Evolutionary conservation across 345 rosid species (phyloP), one percentile per base, ranked within the genome.

Genomic region (Eucalyptus fibrosa): DNA sequence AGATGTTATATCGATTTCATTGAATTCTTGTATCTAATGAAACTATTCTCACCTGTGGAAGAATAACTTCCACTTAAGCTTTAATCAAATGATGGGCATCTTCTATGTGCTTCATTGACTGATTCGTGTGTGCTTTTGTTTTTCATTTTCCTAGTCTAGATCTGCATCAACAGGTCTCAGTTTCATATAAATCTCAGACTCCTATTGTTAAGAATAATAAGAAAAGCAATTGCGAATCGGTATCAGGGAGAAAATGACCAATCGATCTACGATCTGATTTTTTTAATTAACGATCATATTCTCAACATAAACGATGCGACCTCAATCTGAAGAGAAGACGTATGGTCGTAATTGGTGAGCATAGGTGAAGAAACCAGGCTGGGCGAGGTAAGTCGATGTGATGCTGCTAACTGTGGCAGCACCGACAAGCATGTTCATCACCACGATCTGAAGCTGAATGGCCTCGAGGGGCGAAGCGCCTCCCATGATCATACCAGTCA

Each of bases 401-500:
- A 96, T 96, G 94, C 98, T 95, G 91, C 98, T 96, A 60, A 96
- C 89, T 2, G 99, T 96, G 3, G 97, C 91, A 40, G 99, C 97
- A 42, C 97, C 97, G 1, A 97, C 90, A 24, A 97, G 90, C 99
- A 96, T 97, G 92, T 96, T 96, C 99, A 96, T 97, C 2, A 97
- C 99, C 49, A 96, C 96, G 14, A 97, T 97, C 93, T 97, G 99
- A 21, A 96, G 94, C 87, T 97, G 99, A 88, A 97, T 96, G 14
- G 99, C 99, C 88, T 96, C 97, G 8, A 95, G 89, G 4, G 99
- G 98, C 6, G 99, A 96, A 17, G 99, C 96, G 53, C 99, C 99
- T 7, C 99, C 99, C 99, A 97, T 96, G 88, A 97, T 97, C 89
- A 97, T 94, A 34, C 98, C 97, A 6, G 98, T 97, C 99, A 96